A percentile compares a stretch with the other conserved stretches of the same genome.
phyloP scores from a whole-genome alignment of 495 filamentous ascomycete genomes.

The Penicillium cinerascens region DNA sequence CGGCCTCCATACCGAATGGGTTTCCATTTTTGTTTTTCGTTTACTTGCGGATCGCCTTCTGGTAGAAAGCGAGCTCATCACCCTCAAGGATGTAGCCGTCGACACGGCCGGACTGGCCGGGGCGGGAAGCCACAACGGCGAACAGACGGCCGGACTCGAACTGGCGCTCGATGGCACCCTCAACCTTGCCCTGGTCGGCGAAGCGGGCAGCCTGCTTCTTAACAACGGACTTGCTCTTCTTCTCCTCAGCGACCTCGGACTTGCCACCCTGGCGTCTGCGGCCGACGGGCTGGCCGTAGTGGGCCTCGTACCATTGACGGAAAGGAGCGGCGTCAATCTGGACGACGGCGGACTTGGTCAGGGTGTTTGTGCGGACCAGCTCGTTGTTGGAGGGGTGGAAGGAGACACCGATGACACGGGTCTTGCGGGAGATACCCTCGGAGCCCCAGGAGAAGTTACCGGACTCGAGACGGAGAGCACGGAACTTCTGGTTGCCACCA shows the following conservation, averaged over 20 bases:
- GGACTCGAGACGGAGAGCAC: constrained; percentile 96
- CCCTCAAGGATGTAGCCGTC: constrained; percentile 99
- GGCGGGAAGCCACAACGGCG: constrained; percentile 85
- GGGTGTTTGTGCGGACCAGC: constrained; percentile 98
- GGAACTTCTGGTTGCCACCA: constrained; percentile 99
- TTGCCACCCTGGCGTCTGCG: constrained; percentile 80
- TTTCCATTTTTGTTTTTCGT: constrained; percentile 40
- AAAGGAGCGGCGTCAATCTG: constrained; percentile 98
- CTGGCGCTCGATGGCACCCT: constrained; percentile 87
- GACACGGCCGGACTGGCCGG: constrained; percentile 91
- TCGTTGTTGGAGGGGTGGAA: constrained; percentile 99
- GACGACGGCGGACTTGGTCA: constrained; percentile 97
- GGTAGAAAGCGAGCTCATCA: constrained; percentile 99
- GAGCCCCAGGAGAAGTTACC: constrained; percentile 99
- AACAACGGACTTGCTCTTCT: constrained; percentile 90
- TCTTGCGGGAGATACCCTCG: constrained; percentile 95
- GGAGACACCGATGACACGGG: constrained; percentile 94
- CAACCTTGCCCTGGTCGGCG: constrained; percentile 83
- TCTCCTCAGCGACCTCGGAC: constrained; percentile 64
- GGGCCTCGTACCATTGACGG: constrained; percentile 99
- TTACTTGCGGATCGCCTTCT: constrained; percentile 97
- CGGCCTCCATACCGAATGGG: constrained; percentile 22
- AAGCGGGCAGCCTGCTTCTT: constrained; percentile 91
- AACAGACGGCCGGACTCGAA: constrained; percentile 97
- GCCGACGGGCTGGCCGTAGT: constrained; percentile 89